Conservation (phyloP, 78 protist species). For the Andalucia godoyi region DNA sequence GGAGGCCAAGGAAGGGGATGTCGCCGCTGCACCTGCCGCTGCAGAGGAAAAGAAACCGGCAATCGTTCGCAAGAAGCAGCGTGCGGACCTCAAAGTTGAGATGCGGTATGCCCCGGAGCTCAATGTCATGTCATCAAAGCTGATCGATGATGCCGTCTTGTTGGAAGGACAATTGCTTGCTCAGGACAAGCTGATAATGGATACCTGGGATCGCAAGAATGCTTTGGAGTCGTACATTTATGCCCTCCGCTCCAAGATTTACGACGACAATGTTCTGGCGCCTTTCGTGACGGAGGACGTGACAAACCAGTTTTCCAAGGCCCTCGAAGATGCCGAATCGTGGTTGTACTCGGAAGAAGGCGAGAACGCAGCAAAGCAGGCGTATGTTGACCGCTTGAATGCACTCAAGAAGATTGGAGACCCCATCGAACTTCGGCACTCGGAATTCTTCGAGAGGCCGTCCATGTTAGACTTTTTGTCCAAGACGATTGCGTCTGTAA, state of each 20-base stretch:
- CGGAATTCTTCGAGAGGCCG: neutral
- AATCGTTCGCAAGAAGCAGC: slow-evolving; percentile 29
- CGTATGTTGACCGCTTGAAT: slow-evolving; percentile 32
- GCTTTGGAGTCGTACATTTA: slow-evolving; percentile 72
- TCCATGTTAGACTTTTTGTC: too few relatives aligned
- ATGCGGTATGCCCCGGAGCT: slow-evolving; percentile 5
- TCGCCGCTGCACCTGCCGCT: slow-evolving; percentile 5
- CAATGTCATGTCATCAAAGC: neutral
- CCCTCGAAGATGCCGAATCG: slow-evolving; percentile 34
- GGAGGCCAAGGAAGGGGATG: slow-evolving; percentile 24
- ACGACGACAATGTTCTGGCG: slow-evolving; percentile 8
- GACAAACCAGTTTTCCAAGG: slow-evolving; percentile 9
- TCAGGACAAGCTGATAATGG: slow-evolving; percentile 33
- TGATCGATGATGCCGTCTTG: slow-evolving; percentile 17
- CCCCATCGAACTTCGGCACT: slow-evolving; percentile 1
- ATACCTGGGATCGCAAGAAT: slow-evolving; percentile 52
- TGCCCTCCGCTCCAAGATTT: slow-evolving; percentile 51
- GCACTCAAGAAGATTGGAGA: slow-evolving; percentile 10
- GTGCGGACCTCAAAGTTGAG: neutral
- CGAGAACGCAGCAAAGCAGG: slow-evolving; percentile 62
- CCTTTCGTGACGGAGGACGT: slow-evolving; percentile 22
- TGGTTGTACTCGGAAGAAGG: slow-evolving; percentile 93
- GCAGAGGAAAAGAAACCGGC: slow-evolving; percentile 26
- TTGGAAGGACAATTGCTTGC: slow-evolving; percentile 45
- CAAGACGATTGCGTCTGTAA: too few relatives aligned